Base-by-base conservation (phyloP, 352 stramenopile genomes). In the Phytopythium helicoides region DNA sequence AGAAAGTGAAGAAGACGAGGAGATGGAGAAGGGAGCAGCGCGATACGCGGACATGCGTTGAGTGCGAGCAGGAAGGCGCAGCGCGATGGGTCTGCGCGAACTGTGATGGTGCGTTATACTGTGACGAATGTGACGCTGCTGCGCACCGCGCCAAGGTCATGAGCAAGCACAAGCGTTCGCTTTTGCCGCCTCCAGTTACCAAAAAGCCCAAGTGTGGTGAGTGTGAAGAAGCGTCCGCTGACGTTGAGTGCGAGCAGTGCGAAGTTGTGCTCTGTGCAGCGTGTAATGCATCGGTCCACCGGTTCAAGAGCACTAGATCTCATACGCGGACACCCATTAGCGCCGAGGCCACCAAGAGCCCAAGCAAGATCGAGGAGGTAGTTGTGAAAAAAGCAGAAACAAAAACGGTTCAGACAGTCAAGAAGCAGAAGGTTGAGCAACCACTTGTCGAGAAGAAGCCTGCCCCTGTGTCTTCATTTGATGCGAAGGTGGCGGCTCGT, bases 81-180 rank as follows among this genome's bases (percentile, higher is more conserved):
- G 81, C 78, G 0, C 44, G 52, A 19, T 88, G 75, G 77, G 42
- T 68, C 45, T 91, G 81, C 57, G 56, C 15, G 15, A 73, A 73
- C 23, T 91, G 81, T 44, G 78, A 89, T 16, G 60, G 76, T 28
- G 68, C 76, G 14, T 57, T 77, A 19, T 91, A 91, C 54, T 91
- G 81, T 48, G 68, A 87, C 23, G 60, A 58, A 9, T 91, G 81
- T 49, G 73, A 88, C 25, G 57, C 58, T 9, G 61, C 64, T 5
- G 78, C 88, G 10, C 81, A 91, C 48, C 56, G 61, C 37, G 60
- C 78, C 35, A 81, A 80, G 47, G 81, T 91, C 34, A 87, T 91
- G 76, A 47, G 58, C 6, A 74, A 74, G 28, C 81, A 91, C 54
- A 59, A 69, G 46, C 81, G 71, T 9, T 46, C 57, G 9, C 26